These are phyloP conservation scores for Malus sieversii DNA, from an alignment of 306 rosid species.

Conservation along the genomic window DNA sequence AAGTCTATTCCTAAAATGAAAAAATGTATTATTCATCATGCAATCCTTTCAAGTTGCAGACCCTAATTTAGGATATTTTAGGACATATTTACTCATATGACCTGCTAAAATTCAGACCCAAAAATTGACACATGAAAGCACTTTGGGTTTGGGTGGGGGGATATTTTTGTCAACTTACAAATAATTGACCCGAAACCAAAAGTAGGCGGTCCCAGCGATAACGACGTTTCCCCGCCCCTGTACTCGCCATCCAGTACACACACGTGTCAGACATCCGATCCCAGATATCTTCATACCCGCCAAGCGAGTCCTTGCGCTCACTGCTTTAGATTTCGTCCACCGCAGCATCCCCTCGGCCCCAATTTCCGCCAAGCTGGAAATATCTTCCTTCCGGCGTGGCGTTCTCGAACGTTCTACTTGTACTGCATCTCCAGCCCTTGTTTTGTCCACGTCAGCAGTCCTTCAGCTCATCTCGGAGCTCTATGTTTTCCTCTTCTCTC, in stretches of 20 bases:
- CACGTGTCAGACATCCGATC: conserved; percentile 19
- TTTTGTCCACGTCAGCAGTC: conserved; percentile 45
- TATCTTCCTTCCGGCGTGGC: conserved; percentile 47
- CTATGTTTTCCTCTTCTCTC: background rate
- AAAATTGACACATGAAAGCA: no score
- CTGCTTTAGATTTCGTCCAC: conserved; percentile 60
- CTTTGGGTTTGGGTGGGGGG: background rate
- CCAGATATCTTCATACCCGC: conserved; percentile 19
- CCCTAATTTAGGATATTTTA: background rate
- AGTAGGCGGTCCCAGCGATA: background rate
- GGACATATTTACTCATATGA: background rate
- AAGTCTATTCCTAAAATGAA: no score
- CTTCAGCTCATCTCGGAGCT: conserved; percentile 15
- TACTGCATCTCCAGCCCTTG: conserved; percentile 23
- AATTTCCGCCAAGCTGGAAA: conserved; percentile 38
- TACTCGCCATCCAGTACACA: background rate
- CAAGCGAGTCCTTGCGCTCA: conserved; percentile 15
- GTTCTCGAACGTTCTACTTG: conserved; percentile 18
- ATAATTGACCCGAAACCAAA: background rate
- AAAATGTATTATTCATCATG: no score
- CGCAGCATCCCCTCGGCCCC: conserved; percentile 19
- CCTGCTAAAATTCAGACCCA: background rate
- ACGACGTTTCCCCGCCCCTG: background rate
- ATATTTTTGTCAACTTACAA: background rate
- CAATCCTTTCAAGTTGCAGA: no score